Conservation (phyloP, 2,329 filamentous ascomycete species). For the Phyllosticta citribraziliensis region DNA sequence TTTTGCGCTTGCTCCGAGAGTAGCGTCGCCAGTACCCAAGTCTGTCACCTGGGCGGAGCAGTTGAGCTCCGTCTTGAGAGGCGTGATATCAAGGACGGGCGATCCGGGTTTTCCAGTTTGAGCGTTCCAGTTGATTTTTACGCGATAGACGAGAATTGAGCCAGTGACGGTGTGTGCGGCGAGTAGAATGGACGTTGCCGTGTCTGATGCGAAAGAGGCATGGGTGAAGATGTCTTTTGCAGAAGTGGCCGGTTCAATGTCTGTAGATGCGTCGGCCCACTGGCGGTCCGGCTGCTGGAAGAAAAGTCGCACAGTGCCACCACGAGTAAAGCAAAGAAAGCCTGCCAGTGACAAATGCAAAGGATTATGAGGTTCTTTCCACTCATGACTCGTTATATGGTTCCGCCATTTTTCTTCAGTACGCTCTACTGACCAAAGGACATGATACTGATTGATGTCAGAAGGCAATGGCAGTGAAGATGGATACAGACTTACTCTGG, state of each 20-base stretch:
- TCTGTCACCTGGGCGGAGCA: constrained; percentile 20
- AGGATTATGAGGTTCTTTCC: constrained; percentile 64
- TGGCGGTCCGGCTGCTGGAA: constrained; percentile 65
- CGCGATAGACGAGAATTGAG: constrained; percentile 63
- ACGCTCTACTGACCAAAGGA: constrained; percentile 31
- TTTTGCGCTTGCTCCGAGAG: constrained; percentile 17
- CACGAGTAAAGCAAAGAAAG: constrained; percentile 65
- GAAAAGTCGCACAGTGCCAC: constrained; percentile 63
- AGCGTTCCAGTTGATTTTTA: constrained; percentile 65
- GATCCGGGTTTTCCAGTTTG: constrained; percentile 44
- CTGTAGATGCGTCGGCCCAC: constrained; percentile 62
- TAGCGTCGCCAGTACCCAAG: constrained; percentile 17
- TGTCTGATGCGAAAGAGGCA: constrained; percentile 49
- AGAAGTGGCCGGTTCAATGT: constrained; percentile 62
- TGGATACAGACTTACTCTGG: constrained; percentile 20
- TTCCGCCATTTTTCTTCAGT: constrained; percentile 52
- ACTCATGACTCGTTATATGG: constrained; percentile 54
- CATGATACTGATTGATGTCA: constrained; percentile 21
- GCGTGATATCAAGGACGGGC: constrained; percentile 21
- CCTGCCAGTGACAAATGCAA: constrained; percentile 45
- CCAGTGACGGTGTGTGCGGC: constrained; percentile 59
- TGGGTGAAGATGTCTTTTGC: constrained; percentile 40
- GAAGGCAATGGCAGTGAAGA: not conserved
- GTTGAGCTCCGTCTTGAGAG: constrained; percentile 21
- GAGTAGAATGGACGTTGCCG: constrained; percentile 49